These are phyloP conservation scores for Eucalyptus sp. DNA, from an alignment of 345 rosid species.

Conservation along the genomic window DNA sequence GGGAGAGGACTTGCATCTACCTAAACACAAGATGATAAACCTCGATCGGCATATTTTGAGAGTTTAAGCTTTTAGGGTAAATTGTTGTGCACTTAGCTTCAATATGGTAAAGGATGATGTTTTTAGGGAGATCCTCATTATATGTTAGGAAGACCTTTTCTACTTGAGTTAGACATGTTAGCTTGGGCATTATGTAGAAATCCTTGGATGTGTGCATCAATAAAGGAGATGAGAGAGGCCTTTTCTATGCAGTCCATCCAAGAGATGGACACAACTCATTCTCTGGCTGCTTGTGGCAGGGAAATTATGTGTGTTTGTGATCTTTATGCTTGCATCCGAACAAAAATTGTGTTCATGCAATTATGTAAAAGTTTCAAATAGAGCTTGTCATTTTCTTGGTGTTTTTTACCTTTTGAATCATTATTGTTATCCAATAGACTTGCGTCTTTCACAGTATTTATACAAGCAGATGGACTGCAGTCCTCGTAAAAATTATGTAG, in stretches of 20 bases:
- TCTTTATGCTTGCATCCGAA: neutral
- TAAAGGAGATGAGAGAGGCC: neutral
- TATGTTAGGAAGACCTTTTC: neutral
- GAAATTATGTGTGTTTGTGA: neutral
- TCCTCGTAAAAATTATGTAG: neutral
- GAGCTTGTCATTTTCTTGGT: neutral
- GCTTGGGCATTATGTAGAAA: neutral
- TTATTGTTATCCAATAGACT: neutral
- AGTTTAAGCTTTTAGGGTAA: neutral
- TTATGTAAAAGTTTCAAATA: neutral
- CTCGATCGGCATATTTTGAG: neutral
- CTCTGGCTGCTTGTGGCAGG: neutral
- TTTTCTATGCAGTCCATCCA: neutral
- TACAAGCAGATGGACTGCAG: neutral
- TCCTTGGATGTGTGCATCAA: neutral
- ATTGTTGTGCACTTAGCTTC: neutral
- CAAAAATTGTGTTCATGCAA: neutral
- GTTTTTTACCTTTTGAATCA: neutral
- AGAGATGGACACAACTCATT: neutral
- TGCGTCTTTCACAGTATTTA: neutral
- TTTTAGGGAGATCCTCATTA: neutral
- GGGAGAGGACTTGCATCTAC: neutral
- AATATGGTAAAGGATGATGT: neutral
- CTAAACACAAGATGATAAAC: neutral
- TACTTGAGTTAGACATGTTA: neutral